Percentiles rank a stretch among this genome's conserved stretches.
Conservation (phyloP, 257 asterid species). For the Haberlea rhodopensis region DNA sequence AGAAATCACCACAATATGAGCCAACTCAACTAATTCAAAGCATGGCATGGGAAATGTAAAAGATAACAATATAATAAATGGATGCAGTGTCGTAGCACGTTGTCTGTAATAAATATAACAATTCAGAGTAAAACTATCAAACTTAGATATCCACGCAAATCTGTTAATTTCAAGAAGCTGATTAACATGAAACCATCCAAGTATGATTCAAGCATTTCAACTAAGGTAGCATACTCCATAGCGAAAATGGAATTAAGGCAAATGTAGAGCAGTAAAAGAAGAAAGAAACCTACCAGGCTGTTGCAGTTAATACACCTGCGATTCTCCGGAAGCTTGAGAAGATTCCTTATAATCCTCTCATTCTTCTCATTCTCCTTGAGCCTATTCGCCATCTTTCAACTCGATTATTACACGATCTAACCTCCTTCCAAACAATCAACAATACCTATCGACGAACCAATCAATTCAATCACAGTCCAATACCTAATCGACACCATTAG, state of each 20-base stretch:
- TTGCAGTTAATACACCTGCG: constrained; percentile 94
- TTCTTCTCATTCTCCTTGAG: constrained; percentile 82
- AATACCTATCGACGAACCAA: constrained; percentile 24
- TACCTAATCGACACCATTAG: constrained; percentile 33
- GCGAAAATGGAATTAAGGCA: background rate
- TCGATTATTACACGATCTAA: constrained; percentile 25
- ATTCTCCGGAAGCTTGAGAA: constrained; percentile 85
- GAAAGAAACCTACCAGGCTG: constrained; percentile 63
- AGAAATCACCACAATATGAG: background rate
- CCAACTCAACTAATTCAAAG: background rate
- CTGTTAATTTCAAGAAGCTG: background rate
- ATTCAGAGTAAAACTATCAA: background rate
- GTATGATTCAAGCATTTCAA: background rate
- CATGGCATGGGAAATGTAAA: background rate
- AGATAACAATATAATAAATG: no score
- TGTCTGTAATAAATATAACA: background rate
- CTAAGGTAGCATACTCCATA: background rate
- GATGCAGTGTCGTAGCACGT: background rate
- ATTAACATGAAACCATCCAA: background rate
- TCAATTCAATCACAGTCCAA: constrained; percentile 24
- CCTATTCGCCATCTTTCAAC: constrained; percentile 71
- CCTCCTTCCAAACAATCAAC: constrained; percentile 26
- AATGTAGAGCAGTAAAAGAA: constrained; percentile 12
- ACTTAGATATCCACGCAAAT: no score
- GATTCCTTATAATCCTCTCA: constrained; percentile 77